phyloP scores from a whole-genome alignment of 1,284 basidiomycete species.

The Meripilus lineatus region DNA sequence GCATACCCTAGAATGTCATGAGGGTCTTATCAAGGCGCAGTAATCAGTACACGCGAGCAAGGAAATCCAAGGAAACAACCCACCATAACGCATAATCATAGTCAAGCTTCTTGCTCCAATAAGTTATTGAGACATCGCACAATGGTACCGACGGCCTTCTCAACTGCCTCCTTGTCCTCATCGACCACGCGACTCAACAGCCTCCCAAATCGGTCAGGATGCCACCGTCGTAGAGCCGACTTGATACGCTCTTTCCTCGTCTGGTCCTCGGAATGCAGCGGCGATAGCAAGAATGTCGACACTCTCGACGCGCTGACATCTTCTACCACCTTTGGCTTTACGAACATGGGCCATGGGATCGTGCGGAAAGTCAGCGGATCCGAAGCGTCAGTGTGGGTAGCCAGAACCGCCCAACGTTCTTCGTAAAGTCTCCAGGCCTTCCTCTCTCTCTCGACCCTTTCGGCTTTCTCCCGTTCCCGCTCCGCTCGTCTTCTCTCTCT shows the following conservation, averaged over 20 bases:
- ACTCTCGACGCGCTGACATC: conserved; percentile 49
- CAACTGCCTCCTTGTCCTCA: conserved; percentile 50
- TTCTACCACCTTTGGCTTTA: conserved; percentile 35
- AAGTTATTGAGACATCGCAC: conserved; percentile 67
- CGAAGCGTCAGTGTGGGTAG: conserved; percentile 35
- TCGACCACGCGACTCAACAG: conserved; percentile 48
- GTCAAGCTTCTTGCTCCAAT: conserved; percentile 34
- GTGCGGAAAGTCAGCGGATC: conserved; percentile 49
- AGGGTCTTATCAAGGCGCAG: no score
- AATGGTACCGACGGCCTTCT: conserved; percentile 65
- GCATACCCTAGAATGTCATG: no score
- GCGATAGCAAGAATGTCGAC: conserved; percentile 53
- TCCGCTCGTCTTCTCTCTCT: conserved; percentile 27
- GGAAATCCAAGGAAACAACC: neutral
- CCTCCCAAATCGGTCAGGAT: conserved; percentile 68
- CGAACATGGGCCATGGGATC: conserved; percentile 67
- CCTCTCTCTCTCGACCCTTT: conserved; percentile 35
- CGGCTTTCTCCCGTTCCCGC: conserved; percentile 33
- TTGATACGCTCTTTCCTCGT: conserved; percentile 60
- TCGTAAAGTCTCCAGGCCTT: conserved; percentile 62
- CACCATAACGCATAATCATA: neutral
- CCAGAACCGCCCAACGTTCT: conserved; percentile 48
- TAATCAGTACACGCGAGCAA: no score
- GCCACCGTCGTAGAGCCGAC: conserved; percentile 65
- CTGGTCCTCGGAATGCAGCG: conserved; percentile 50